A percentile compares a stretch with the other conserved stretches of the same genome.
phyloP scores from a whole-genome alignment of 441 rosid genomes.

The Populus hybrid region DNA sequence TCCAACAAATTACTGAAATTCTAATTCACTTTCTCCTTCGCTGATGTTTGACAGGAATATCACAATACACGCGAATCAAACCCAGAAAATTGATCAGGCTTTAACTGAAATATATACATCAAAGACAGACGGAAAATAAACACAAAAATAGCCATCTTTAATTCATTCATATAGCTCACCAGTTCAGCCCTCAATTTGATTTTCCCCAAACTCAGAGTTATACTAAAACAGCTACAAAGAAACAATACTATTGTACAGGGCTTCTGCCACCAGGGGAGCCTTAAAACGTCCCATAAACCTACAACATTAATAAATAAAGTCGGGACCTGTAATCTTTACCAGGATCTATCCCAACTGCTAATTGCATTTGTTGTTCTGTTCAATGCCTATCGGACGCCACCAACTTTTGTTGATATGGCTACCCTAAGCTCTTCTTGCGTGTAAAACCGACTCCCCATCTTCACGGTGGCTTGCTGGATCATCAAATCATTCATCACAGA shows the following conservation, averaged over 20 bases:
- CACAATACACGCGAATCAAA: slow-evolving; percentile 1
- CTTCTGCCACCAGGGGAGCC: slow-evolving; percentile 36
- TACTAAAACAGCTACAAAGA: slow-evolving; percentile 26
- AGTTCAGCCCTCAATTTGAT: slow-evolving; percentile 20
- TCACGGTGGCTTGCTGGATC: slow-evolving; percentile 98
- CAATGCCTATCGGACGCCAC: slow-evolving; percentile 32
- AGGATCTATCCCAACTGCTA: slow-evolving; percentile 17
- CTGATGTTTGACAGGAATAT: background rate
- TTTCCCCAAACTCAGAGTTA: slow-evolving; percentile 22
- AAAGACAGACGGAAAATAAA: slow-evolving; percentile 15
- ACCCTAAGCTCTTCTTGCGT: slow-evolving; percentile 79
- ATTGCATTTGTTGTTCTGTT: background rate
- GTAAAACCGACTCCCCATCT: slow-evolving; percentile 83
- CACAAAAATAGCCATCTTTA: slow-evolving; percentile 26
- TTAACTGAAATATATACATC: slow-evolving; percentile 31
- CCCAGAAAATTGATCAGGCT: slow-evolving; percentile 20
- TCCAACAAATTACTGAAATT: background rate
- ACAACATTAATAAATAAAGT: slow-evolving; percentile 10
- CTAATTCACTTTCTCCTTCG: background rate
- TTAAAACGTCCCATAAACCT: slow-evolving; percentile 41
- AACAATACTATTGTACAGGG: slow-evolving; percentile 32
- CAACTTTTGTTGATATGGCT: slow-evolving; percentile 66
- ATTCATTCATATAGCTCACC: slow-evolving; percentile 11
- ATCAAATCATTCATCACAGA: slow-evolving; percentile 92
- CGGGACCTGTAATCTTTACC: slow-evolving; percentile 3